These are phyloP conservation scores for Aspergillus piperis DNA, from an alignment of 2,329 filamentous ascomycete genomes.

Conservation along the genomic window DNA sequence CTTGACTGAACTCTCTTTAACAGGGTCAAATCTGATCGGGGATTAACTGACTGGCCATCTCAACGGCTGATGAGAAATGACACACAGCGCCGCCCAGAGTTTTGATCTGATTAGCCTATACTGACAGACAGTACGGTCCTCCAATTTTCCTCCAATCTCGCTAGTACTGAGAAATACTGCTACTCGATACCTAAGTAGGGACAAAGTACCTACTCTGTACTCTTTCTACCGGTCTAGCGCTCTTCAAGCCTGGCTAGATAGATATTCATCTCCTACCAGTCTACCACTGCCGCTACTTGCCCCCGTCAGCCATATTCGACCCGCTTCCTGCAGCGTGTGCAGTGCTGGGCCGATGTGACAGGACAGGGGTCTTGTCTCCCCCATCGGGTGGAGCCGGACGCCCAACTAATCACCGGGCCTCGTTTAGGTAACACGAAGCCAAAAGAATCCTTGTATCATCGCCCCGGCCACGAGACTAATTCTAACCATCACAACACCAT, in stretches of 20 bases:
- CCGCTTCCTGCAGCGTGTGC: background rate
- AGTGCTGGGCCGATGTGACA: background rate
- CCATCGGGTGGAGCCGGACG: background rate
- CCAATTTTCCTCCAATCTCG: too few species aligned
- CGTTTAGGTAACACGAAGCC: background rate
- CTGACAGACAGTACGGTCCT: too few species aligned
- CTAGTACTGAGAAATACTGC: too few species aligned
- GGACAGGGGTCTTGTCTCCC: background rate
- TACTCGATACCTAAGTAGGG: too few species aligned
- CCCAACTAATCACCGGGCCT: background rate
- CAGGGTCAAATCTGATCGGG: background rate
- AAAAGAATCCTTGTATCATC: background rate
- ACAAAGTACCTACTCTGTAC: too few species aligned
- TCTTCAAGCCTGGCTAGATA: too few species aligned
- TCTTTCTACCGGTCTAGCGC: too few species aligned
- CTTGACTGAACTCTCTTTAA: too few species aligned
- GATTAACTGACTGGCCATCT: background rate
- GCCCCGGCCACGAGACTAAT: conserved; percentile 4
- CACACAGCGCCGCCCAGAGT: too few species aligned
- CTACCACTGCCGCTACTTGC: too few species aligned
- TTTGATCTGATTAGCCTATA: too few species aligned
- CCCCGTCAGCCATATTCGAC: background rate
- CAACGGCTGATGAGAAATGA: background rate
- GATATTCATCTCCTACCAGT: too few species aligned
- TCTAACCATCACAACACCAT: background rate